These are phyloP conservation scores for Phialophora expanda DNA, from an alignment of 2,329 filamentous ascomycete genomes.

Conservation along the genomic window DNA sequence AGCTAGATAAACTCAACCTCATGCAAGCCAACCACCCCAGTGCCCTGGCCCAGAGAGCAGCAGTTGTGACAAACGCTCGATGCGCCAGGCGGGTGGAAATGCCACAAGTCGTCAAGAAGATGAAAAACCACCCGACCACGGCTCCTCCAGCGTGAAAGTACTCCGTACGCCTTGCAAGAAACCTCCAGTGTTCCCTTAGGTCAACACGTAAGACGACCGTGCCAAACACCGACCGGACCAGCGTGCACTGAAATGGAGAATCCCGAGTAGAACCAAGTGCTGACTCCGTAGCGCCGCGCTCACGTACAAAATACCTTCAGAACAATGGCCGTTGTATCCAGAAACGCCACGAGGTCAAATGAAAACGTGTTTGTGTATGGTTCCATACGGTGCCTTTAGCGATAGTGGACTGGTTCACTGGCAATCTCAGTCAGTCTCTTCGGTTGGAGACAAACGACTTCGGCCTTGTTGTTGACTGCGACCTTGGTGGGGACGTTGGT, in stretches of 20 bases:
- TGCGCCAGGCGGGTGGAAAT: neutral
- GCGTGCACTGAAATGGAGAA: neutral
- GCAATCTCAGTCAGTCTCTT: slow-evolving; percentile 32
- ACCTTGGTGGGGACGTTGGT: slow-evolving; percentile 28
- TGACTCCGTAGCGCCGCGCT: slow-evolving; percentile 25
- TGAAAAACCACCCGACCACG: neutral
- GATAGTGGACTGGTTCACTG: slow-evolving; percentile 32
- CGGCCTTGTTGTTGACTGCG: slow-evolving; percentile 27
- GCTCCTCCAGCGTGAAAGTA: neutral
- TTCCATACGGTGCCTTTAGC: slow-evolving; percentile 15
- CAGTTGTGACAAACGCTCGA: neutral
- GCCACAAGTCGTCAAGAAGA: neutral
- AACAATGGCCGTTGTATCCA: slow-evolving; percentile 1
- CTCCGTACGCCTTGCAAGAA: neutral
- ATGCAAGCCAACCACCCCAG: neutral
- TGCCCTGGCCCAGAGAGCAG: neutral
- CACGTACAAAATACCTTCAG: slow-evolving; percentile 4
- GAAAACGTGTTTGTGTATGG: neutral
- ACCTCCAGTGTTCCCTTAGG: neutral
- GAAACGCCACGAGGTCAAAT: neutral
- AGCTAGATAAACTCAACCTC: slow-evolving; percentile 10
- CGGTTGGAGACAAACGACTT: slow-evolving; percentile 28
- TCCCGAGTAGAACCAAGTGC: slow-evolving; percentile 1
- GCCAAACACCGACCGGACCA: neutral
- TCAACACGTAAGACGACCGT: neutral